Conservation (phyloP, 495 filamentous ascomycete genomes). For the Penicillium coprophilum region DNA sequence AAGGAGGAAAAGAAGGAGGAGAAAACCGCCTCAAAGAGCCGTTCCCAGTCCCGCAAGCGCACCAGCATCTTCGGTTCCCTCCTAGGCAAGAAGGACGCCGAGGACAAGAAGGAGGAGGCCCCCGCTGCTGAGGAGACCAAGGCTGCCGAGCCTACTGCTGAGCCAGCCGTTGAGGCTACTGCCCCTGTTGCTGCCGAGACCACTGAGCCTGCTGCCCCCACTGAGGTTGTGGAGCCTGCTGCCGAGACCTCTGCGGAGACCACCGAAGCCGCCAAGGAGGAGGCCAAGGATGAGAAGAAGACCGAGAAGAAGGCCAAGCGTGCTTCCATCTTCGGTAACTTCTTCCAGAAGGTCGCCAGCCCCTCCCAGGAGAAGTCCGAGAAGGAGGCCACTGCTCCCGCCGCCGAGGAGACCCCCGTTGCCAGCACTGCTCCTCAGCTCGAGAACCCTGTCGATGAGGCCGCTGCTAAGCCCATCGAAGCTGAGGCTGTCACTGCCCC, state of each 20-base stretch:
- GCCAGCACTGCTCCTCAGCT: conserved; percentile 53
- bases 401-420: conserved; percentile 41
- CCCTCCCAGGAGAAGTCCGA: conserved; percentile 53
- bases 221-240: conserved; percentile 19
- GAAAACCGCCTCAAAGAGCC: conserved; percentile 54
- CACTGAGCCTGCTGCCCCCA: conserved; percentile 24
- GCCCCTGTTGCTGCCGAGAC: conserved; percentile 30
- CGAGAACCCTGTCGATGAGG: conserved; percentile 50
- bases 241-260: conserved; percentile 27
- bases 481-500: conserved; percentile 46
- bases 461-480: conserved; percentile 44
- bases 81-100: conserved; percentile 69
- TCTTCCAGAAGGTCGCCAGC: conserved; percentile 57
- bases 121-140: conserved; percentile 22
- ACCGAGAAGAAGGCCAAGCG: conserved; percentile 52
- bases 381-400: conserved; percentile 50
- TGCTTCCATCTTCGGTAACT: conserved; percentile 50
- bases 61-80: conserved; percentile 76
- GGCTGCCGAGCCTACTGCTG: conserved; percentile 25
- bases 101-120: conserved; percentile 56
- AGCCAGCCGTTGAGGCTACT: conserved; percentile 25
- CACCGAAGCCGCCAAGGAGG: conserved; percentile 28
- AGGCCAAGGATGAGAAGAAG: conserved; percentile 40
- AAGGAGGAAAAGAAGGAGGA: conserved; percentile 49
- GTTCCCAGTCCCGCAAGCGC: conserved; percentile 87